A percentile compares a stretch with the other conserved stretches of the same genome.
These are phyloP conservation scores for Herpotrichia juniperi DNA, from an alignment of 2,329 filamentous ascomycete species.

Conservation along the genomic window DNA sequence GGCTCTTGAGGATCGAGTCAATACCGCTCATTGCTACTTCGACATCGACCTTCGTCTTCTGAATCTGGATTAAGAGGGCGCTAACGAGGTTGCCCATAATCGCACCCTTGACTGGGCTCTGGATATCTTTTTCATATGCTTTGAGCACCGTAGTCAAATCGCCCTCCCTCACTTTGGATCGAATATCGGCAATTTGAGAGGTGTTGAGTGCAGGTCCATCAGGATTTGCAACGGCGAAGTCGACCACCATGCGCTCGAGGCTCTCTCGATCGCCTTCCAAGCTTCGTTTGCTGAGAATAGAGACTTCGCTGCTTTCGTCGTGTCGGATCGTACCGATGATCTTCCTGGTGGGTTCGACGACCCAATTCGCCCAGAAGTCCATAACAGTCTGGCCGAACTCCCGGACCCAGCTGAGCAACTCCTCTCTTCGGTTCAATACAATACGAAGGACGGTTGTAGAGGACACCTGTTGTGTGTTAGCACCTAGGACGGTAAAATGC, in stretches of 20 bases:
- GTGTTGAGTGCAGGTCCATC: conserved; percentile 68
- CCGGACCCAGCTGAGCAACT: conserved; percentile 79
- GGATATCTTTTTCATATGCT: conserved; percentile 89
- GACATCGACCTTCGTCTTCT: conserved; percentile 98
- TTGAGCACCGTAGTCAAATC: conserved; percentile 90
- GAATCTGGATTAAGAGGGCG: conserved; percentile 91
- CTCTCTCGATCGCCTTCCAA: conserved; percentile 89
- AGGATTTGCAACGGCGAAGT: conserved; percentile 87
- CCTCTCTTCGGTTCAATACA: conserved; percentile 73
- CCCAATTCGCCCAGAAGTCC: conserved; percentile 97
- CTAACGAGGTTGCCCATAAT: conserved; percentile 86
- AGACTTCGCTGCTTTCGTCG: conserved; percentile 90
- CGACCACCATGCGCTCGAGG: conserved; percentile 96
- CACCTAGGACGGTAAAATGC: too few relatives aligned
- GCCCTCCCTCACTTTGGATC: conserved; percentile 82
- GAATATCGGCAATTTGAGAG: conserved; percentile 73
- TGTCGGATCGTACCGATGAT: conserved; percentile 92
- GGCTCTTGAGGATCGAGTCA: conserved; percentile 90
- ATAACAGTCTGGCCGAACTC: conserved; percentile 79
- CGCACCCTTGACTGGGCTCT: conserved; percentile 80
- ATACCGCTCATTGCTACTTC: conserved; percentile 97
- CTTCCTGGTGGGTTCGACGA: conserved; percentile 82
- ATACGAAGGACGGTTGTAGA: conserved; percentile 86
- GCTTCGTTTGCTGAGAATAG: conserved; percentile 93
- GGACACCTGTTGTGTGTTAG: conserved; percentile 53